Evolutionary conservation across 371 early-diverging fungal genomes (phyloP).

Genomic region (Mucor irregularis): DNA sequence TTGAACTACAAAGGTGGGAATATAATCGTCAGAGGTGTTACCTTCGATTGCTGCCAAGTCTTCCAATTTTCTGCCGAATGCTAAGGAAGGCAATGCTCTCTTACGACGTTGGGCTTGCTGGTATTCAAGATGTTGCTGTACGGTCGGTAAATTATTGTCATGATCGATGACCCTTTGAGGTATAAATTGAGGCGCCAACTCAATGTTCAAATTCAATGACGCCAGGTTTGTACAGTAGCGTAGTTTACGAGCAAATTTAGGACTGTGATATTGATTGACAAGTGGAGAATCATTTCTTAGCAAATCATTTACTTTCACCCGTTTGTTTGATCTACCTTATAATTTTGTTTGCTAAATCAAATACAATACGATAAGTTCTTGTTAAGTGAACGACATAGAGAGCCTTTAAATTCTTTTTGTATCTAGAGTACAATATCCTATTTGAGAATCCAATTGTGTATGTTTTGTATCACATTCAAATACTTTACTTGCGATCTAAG

Average conservation of each 20-base stretch:
- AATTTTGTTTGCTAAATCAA: conserved; percentile 48
- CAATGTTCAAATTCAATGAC: conserved; percentile 66
- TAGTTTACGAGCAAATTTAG: conserved; percentile 91
- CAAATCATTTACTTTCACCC: not conserved
- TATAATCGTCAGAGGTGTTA: conserved; percentile 9
- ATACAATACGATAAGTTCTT: conserved; percentile 38
- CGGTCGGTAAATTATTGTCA: conserved; percentile 22
- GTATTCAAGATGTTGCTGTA: not conserved
- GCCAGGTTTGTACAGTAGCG: conserved; percentile 75
- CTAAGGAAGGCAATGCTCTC: conserved; percentile 28
- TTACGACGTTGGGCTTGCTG: not conserved
- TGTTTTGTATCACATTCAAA: too few species aligned
- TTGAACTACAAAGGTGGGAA: conserved; percentile 35
- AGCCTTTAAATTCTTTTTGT: conserved; percentile 90
- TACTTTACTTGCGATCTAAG: conserved; percentile 75
- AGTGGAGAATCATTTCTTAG: not conserved
- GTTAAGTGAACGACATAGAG: conserved; percentile 85
- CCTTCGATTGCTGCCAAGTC: conserved; percentile 34
- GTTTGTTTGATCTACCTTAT: too few species aligned
- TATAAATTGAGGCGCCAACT: conserved; percentile 72
- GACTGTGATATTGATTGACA: conserved; percentile 70
- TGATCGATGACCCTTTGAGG: conserved; percentile 79
- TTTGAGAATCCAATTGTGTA: not conserved
- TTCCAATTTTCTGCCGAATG: conserved; percentile 38
- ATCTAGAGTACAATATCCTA: conserved; percentile 51